These are phyloP conservation scores for Pyricularia sp. DNA, from an alignment of 2,329 filamentous ascomycete species.

Conservation along the genomic window DNA sequence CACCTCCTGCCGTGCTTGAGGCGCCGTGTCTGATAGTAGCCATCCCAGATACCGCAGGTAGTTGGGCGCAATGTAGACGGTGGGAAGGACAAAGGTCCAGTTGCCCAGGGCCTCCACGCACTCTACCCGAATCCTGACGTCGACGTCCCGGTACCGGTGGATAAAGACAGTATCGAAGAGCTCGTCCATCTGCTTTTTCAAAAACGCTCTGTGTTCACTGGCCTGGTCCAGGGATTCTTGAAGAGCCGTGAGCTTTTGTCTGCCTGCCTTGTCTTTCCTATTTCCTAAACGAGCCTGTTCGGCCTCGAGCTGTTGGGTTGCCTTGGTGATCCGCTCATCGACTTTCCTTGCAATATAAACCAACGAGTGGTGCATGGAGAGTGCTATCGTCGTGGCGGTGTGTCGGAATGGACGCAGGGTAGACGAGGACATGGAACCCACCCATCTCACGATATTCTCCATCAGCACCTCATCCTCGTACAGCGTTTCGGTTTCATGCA, in stretches of 20 bases:
- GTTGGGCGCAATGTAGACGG: constrained; percentile 77
- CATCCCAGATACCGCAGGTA: constrained; percentile 92
- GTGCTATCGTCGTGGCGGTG: constrained; percentile 74
- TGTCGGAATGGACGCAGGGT: constrained; percentile 82
- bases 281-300: constrained; percentile 57
- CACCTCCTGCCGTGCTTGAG: constrained; percentile 69
- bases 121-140: constrained; percentile 76
- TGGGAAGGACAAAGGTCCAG: constrained; percentile 79
- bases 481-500: constrained; percentile 70
- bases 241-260: constrained; percentile 60
- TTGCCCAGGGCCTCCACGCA: constrained; percentile 75
- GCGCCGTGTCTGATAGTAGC: constrained; percentile 74
- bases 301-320: constrained; percentile 64
- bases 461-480: constrained; percentile 67
- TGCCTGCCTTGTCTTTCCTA: constrained; percentile 46
- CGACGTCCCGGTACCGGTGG: constrained; percentile 88
- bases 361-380: constrained; percentile 67
- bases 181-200: constrained; percentile 63
- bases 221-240: constrained; percentile 60
- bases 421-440: constrained; percentile 82
- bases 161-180: constrained; percentile 90
- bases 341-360: constrained; percentile 34
- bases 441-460: constrained; percentile 83
- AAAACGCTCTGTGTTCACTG: constrained; percentile 53
- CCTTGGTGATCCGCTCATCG: constrained; percentile 52